Evolutionary conservation across 2,329 filamentous ascomycete genomes (phyloP), one percentile per base, ranked within the genome.

Genomic region (Alternaria gansuensis): DNA sequence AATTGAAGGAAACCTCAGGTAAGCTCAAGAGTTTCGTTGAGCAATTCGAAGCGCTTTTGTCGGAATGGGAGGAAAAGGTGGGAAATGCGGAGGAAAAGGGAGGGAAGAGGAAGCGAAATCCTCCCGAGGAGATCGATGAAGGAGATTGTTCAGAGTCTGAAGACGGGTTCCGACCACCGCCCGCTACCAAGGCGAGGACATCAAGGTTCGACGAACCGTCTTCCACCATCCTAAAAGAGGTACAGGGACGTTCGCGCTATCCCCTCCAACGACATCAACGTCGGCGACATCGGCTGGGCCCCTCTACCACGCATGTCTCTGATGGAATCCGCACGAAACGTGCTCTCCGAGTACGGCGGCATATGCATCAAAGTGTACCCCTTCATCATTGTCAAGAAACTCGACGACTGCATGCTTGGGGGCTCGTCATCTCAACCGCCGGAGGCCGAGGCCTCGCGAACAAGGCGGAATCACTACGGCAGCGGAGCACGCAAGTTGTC

Each of bases 361-460:
- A 23, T 52, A 3, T 3, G 9, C 28, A 33, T 43, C 17, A 52
- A 54, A 3, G 24, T 46, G 10, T 54, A 48, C 2, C 51, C 51
- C 1, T 45, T 54, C 11, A 39, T 54, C 26, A 39, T 54, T 13
- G 51, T 48, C 31, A 39, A 48, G 26, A 54, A 48, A 41, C 43
- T 54, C 9, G 11, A 29, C 14, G 41, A 54, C 51, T 46, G 43
- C 31, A 54, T 54, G 41, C 6, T 54, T 1, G 51, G 33, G 51
- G 33, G 6, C 1, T 39, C 3, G 23, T 39, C 33, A 48, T 54
- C 10, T 13, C 41, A 2, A 26, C 33, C 6, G 40, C 33, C 3
- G 3, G 17, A 4, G 51, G 31, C 26, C 17, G 26, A 1, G 51
- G 51, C 1, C 41, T 54, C 14, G 6, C 6, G 10, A 3, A 28